Base-by-base conservation (phyloP, 768 basidiomycete genomes). In the Rhizopogon vesiculosus region DNA sequence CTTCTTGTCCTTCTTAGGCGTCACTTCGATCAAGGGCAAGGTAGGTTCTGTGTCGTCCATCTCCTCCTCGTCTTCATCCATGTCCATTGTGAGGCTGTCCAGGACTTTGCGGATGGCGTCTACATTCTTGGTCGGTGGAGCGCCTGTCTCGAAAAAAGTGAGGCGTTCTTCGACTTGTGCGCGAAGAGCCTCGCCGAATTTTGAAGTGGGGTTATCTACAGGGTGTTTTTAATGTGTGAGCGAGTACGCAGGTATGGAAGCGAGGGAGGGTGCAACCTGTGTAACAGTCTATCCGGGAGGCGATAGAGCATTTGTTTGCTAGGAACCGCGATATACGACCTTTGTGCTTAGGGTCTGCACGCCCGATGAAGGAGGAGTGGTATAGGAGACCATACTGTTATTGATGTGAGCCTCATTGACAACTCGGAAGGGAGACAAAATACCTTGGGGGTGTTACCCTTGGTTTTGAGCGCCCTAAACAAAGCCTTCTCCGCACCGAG, bases 301-400 rank as follows among this genome's bases (percentile, higher is more conserved):
- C 96, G 62, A 98, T 98, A 54, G 94, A 95, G 67, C 93, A 94
- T 74, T 98, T 98, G 81, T 98, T 98, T 40, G 96, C 96, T 7
- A 98, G 79, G 83, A 98, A 98, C n/a, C 96, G 87, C 3, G 95
- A 97, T 67, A 98, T 98, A 54, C 96, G 88, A 9, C 96, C 96
- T 78, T 98, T 98, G 79, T 91, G 85, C 72, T 94, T 96, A 42
- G 93, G 81, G 16, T 87, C 91, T 5, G 96, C 96, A 43, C 94
- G 90, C 10, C 93, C 94, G 69, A 98, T 98, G 77, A 97, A 98
- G 1, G 93, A 80, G 18, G 94, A 95, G 74, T 98, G 94, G 72
- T 95, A 98, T 61, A 98, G 80, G n/a, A 98, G 82, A 66, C 96
- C 96, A 66, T 98, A 98, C 91, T 98, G 68, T 5, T 45, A 3